A percentile compares a stretch with the other conserved stretches of the same genome.
Evolutionary conservation across 2,329 filamentous ascomycete species (phyloP).

Genomic region (Coniochaeta ligniaria): DNA sequence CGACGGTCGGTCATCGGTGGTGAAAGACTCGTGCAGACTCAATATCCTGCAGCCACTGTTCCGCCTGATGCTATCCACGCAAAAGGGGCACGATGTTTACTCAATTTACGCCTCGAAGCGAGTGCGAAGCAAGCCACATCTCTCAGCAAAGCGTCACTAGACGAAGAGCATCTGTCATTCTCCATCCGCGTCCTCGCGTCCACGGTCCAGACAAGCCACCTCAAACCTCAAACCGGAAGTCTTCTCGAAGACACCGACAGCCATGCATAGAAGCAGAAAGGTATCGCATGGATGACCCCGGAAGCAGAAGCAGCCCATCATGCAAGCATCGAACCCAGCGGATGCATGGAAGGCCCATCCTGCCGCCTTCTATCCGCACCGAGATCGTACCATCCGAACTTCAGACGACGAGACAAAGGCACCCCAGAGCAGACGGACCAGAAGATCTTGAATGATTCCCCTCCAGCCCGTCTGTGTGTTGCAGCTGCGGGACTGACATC

Average conservation of each 20-base stretch:
- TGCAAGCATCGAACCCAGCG: not conserved
- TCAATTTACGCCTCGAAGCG: not conserved
- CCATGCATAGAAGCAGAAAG: not conserved
- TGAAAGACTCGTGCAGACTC: not conserved
- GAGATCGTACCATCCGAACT: not conserved
- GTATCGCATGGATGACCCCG: not conserved
- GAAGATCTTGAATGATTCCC: not conserved
- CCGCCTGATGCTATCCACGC: constrained; percentile 3
- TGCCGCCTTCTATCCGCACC: not conserved
- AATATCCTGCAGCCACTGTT: not conserved
- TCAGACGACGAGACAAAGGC: not conserved
- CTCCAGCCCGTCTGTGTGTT: not conserved
- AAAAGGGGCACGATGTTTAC: not conserved
- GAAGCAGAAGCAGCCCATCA: not conserved
- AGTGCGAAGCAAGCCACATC: not conserved
- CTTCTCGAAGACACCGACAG: not conserved
- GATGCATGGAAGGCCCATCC: not conserved
- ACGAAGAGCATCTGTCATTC: not conserved
- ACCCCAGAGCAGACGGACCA: not conserved
- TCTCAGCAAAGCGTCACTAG: not conserved
- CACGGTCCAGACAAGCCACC: not conserved
- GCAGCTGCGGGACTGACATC: not conserved
- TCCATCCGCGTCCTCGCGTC: not conserved
- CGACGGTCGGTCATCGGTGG: not conserved
- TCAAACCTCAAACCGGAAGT: not conserved